A percentile compares a stretch with the other conserved stretches of the same genome.
phyloP scores from a whole-genome alignment of 352 stramenopile species.

The Hyaloperonospora arabidopsidis region DNA sequence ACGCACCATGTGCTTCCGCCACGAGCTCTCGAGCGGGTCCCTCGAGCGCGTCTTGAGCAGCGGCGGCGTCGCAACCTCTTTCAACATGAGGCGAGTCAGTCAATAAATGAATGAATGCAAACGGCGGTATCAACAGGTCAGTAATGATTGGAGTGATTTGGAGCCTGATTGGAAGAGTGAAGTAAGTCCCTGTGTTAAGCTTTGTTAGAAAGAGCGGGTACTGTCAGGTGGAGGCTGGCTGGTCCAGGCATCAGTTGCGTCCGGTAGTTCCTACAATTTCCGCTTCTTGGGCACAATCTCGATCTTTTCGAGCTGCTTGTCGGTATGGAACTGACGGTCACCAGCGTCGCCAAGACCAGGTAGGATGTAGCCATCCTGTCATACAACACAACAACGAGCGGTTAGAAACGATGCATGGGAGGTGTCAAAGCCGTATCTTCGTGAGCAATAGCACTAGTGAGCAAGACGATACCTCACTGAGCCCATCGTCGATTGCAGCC shows the following conservation, averaged over 20 bases:
- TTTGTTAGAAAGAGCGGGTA: no score
- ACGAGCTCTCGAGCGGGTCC: slow-evolving; percentile 82
- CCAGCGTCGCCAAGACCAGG: slow-evolving; percentile 76
- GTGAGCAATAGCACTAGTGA: slow-evolving; percentile 22
- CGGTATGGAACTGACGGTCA: slow-evolving; percentile 79
- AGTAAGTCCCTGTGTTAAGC: no score
- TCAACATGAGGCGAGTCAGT: slow-evolving; percentile 23
- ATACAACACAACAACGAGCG: slow-evolving; percentile 10
- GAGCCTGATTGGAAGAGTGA: no score
- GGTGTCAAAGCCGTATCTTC: slow-evolving; percentile 33
- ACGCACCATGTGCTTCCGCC: slow-evolving; percentile 75
- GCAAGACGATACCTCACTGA: slow-evolving; percentile 54
- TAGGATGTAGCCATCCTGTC: slow-evolving; percentile 71
- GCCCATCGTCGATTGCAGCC: slow-evolving; percentile 61
- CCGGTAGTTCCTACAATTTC: slow-evolving; percentile 32
- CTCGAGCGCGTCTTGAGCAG: slow-evolving; percentile 68
- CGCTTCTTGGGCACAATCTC: slow-evolving; percentile 44
- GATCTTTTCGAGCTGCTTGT: slow-evolving; percentile 37
- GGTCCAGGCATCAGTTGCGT: neutral
- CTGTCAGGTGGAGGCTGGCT: no score
- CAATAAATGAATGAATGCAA: neutral
- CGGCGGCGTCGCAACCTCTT: slow-evolving; percentile 29
- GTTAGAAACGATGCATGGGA: slow-evolving; percentile 19
- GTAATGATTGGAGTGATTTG: no score
- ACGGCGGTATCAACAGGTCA: no score